Base-by-base conservation (phyloP, 2,329 filamentous ascomycete genomes). In the Fusarium bactridioides region DNA sequence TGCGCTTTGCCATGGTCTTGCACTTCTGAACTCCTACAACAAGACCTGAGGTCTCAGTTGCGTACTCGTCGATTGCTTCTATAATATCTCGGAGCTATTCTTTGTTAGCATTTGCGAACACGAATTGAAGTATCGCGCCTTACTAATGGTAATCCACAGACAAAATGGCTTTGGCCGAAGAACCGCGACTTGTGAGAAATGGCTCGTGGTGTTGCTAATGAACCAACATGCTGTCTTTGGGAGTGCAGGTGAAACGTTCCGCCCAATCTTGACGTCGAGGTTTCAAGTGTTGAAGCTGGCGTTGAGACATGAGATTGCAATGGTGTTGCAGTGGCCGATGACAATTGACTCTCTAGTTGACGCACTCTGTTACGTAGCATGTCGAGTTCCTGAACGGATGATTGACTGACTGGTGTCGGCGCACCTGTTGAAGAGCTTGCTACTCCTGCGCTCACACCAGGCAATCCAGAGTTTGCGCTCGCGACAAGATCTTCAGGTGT, bases 161-260 rank as follows among this genome's bases (percentile, higher is more conserved):
- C 83, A 84, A 87, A 90, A 73, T 89, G 87, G 35, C 86, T 89
- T 73, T 85, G 85, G 2, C 88, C 89, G 73, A 89, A 88, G 2
- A 90, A 75, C 0, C 88, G 83, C 0, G 84, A 86, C 74, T 91
- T 91, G 68, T 89, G 86, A 25, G 84, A 82, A 13, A 88, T 78
- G n/a, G 83, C 83, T 12, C 84, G 83, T 4, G 78, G 79, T 1
- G 84, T 80, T 0, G 76, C 74, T 6, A 79, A 76, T 0, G 72
- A 48, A 29, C 80, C 79, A 7, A 78, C 74, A 2, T 78, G 53
- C 9, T 76, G 74, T 29, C 72, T 78, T 33, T 86, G 83, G 56
- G 51, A 50, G 19, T 78, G 78, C 84, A 81, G 31, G 86, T 86
- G 80, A 51, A 87, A 83, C 0, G 81, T 83, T 4, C 84, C 85